Evolutionary conservation across 1,139 yeast species (phyloP).

Genomic region (Taphrina communis): DNA sequence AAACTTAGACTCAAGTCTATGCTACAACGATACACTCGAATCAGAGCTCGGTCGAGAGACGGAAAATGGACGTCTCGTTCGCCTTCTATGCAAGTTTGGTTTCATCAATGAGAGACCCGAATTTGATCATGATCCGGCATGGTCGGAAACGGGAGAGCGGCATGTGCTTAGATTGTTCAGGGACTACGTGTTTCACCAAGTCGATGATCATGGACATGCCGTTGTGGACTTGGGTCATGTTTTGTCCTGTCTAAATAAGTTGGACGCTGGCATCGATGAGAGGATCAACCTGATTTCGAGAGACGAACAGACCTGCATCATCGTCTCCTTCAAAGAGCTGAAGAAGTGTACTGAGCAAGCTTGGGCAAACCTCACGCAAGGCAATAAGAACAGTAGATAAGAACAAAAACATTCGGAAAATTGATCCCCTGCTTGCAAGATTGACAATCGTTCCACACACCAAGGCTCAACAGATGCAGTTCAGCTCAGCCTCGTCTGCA

Average conservation of each 20-base stretch:
- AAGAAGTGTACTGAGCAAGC: constrained; percentile 75
- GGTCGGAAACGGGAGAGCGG: constrained; percentile 79
- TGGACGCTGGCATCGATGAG: constrained; percentile 93
- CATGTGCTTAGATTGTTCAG: constrained; percentile 78
- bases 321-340: constrained; percentile 73
- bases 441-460: background rate
- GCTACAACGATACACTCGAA: constrained; percentile 69
- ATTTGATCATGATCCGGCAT: constrained; percentile 59
- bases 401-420: constrained; percentile 19
- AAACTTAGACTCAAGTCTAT: constrained; percentile 62
- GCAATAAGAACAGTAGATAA: constrained; percentile 21
- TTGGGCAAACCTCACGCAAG: constrained; percentile 62
- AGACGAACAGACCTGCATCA: constrained; percentile 81
- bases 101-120: constrained; percentile 80
- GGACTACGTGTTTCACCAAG: constrained; percentile 85
- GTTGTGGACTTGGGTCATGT: constrained; percentile 84
- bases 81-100: constrained; percentile 80
- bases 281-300: constrained; percentile 75
- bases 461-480: no score
- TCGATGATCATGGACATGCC: constrained; percentile 77
- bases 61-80: constrained; percentile 85
- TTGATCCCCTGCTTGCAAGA: background rate
- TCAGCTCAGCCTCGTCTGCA: no score
- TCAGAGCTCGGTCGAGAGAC: constrained; percentile 71
- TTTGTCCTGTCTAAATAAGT: constrained; percentile 75